Conservation (phyloP, 768 basidiomycete genomes). For the Astraeus odoratus region DNA sequence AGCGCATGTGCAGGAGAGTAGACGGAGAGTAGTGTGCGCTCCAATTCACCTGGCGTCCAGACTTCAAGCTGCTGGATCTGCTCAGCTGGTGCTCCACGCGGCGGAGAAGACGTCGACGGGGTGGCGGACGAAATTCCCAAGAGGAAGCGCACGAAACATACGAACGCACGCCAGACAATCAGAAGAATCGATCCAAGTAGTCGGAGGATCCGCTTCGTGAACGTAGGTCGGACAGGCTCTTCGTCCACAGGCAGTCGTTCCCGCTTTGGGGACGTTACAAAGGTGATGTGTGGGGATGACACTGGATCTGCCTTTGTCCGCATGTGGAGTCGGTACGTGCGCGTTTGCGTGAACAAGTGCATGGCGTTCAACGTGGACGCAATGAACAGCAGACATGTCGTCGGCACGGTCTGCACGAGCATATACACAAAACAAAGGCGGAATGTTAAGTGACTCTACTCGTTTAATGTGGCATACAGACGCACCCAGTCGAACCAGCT, state of each 20-base stretch:
- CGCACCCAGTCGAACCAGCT: constrained; percentile 79
- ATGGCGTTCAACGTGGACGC: constrained; percentile 53
- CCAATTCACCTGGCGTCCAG: constrained; percentile 71
- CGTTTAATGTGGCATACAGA: constrained; percentile 3
- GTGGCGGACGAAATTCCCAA: constrained; percentile 50
- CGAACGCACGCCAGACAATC: constrained; percentile 43
- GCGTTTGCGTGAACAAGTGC: constrained; percentile 64
- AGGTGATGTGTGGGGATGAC: constrained; percentile 61
- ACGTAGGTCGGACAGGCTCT: constrained; percentile 38
- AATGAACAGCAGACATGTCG: constrained; percentile 48
- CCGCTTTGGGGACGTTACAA: constrained; percentile 43
- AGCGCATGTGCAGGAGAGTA: constrained; percentile 76
- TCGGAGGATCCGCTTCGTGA: constrained; percentile 31
- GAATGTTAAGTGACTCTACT: not conserved
- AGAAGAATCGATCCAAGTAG: constrained; percentile 30
- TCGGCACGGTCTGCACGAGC: constrained; percentile 59
- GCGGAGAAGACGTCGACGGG: constrained; percentile 27
- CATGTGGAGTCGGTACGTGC: constrained; percentile 60
- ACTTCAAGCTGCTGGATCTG: constrained; percentile 72
- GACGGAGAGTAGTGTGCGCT: constrained; percentile 60
- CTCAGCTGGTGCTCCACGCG: constrained; percentile 33
- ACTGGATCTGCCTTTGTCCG: constrained; percentile 50
- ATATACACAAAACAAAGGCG: constrained; percentile 6
- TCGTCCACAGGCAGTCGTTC: constrained; percentile 11
- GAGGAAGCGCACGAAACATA: constrained; percentile 59